A percentile compares a stretch with the other conserved stretches of the same genome.
Evolutionary conservation across 2,329 filamentous ascomycete species (phyloP).

Genomic region (Sporothrix pallida): DNA sequence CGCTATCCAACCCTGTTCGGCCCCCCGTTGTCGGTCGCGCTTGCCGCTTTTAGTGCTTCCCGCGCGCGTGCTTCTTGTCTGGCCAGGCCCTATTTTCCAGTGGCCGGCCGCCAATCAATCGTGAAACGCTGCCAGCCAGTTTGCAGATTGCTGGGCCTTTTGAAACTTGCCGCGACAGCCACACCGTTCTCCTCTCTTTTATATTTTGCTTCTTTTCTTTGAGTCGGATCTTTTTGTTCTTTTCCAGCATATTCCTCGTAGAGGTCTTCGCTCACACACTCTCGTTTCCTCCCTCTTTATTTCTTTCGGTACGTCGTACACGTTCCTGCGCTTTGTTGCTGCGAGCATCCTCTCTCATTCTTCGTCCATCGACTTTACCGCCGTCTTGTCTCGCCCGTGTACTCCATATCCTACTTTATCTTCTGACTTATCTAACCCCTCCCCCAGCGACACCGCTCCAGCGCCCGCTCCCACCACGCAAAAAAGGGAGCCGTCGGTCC

Average conservation of each 20-base stretch:
- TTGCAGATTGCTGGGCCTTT: constrained; percentile 9
- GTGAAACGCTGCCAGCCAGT: constrained; percentile 16
- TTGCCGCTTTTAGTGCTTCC: constrained; percentile 14
- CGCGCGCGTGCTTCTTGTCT: background rate
- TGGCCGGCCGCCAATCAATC: constrained; percentile 2
- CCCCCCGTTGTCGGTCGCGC: background rate
- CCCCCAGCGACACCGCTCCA: constrained; percentile 30
- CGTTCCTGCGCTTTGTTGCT: background rate
- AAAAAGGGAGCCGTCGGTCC: background rate
- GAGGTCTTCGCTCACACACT: background rate
- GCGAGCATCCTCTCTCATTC: background rate
- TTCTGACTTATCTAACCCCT: constrained; percentile 22
- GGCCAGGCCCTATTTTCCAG: background rate
- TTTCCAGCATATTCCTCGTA: background rate
- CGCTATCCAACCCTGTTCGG: background rate
- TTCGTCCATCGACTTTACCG: background rate
- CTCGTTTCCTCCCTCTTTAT: background rate
- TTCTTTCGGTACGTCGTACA: background rate
- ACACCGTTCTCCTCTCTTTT: background rate
- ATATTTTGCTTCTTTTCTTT: constrained; percentile 3
- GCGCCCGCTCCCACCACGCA: constrained; percentile 1
- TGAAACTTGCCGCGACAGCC: background rate
- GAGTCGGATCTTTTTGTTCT: background rate
- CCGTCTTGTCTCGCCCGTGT: background rate
- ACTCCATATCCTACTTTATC: constrained; percentile 7